These are phyloP conservation scores for Melanopsichium pennsylvanicum DNA, from an alignment of 1,284 basidiomycete genomes.

Conservation along the genomic window DNA sequence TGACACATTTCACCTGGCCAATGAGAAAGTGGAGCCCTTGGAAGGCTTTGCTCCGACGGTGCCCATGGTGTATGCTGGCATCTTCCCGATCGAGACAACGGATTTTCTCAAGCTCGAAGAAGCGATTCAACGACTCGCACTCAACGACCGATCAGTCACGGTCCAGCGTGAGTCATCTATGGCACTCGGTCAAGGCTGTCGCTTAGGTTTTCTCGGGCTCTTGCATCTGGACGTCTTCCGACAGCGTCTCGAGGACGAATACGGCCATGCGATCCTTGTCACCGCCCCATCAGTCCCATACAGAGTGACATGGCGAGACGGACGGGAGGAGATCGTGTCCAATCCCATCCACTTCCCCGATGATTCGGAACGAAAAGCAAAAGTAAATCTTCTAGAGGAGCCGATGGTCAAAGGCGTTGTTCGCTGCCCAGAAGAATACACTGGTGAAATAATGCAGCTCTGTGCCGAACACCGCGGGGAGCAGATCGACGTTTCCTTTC, in stretches of 20 bases:
- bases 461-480: conserved; percentile 63
- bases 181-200: conserved; percentile 92
- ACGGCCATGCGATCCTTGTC: conserved; percentile 67
- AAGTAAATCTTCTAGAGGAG: conserved; percentile 50
- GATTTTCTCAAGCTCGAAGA: conserved; percentile 96
- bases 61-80: conserved; percentile 96
- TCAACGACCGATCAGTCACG: conserved; percentile 88
- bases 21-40: conserved; percentile 81
- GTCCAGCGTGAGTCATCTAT: conserved; percentile 91
- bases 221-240: conserved; percentile 97
- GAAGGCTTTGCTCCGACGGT: conserved; percentile 92
- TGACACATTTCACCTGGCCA: conserved; percentile 85
- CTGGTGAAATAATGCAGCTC: conserved; percentile 64
- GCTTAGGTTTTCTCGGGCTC: conserved; percentile 93
- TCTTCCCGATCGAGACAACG: conserved; percentile 89
- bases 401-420: conserved; percentile 60
- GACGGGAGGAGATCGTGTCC: conserved; percentile 47
- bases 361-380: conserved; percentile 48
- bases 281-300: conserved; percentile 64
- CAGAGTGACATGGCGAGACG: conserved; percentile 53
- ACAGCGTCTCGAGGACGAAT: conserved; percentile 95
- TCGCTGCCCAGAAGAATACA: conserved; percentile 61
- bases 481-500: conserved; percentile 54
- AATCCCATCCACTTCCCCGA: conserved; percentile 64
- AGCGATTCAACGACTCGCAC: conserved; percentile 84